phyloP scores from a whole-genome alignment of 2,329 filamentous ascomycete species.

The Aplosporella prunicola region DNA sequence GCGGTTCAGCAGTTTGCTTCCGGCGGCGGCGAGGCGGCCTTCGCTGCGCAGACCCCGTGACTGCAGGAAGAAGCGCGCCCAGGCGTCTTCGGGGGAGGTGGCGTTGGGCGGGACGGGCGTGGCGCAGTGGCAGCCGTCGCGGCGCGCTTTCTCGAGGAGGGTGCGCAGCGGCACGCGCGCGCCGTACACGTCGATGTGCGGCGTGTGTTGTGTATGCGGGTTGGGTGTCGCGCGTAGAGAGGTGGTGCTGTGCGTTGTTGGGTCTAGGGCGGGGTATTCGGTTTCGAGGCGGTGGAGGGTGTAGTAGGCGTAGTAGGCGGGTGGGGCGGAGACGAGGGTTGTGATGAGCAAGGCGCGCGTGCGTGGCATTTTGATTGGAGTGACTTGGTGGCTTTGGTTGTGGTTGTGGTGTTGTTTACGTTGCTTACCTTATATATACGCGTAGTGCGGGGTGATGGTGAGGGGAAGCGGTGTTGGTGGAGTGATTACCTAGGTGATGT shows the following conservation, averaged over 20 bases:
- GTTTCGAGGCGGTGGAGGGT: conserved; percentile 3
- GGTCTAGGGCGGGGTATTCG: not conserved
- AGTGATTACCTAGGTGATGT: too few relatives aligned
- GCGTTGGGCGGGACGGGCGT: too few relatives aligned
- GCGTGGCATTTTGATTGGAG: not conserved
- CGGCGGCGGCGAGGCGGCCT: not conserved
- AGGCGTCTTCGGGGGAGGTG: conserved; percentile 1
- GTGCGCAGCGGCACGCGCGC: not conserved
- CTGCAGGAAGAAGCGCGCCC: conserved; percentile 4
- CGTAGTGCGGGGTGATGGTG: too few relatives aligned
- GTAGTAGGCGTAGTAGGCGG: not conserved
- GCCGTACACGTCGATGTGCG: conserved; percentile 5
- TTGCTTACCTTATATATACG: too few relatives aligned
- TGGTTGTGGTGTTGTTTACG: too few relatives aligned
- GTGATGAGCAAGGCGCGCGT: conserved; percentile 1
- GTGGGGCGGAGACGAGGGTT: not conserved
- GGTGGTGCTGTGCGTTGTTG: not conserved
- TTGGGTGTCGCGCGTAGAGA: not conserved
- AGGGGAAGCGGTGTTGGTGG: too few relatives aligned
- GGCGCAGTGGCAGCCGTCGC: not conserved
- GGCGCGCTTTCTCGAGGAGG: not conserved
- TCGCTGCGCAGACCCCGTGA: conserved; percentile 3
- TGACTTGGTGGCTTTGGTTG: not conserved
- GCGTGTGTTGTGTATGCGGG: conserved; percentile 4
- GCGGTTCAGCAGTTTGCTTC: too few relatives aligned